Base-by-base conservation (phyloP, 768 basidiomycete species). In the Xerocomellus intermedius region DNA sequence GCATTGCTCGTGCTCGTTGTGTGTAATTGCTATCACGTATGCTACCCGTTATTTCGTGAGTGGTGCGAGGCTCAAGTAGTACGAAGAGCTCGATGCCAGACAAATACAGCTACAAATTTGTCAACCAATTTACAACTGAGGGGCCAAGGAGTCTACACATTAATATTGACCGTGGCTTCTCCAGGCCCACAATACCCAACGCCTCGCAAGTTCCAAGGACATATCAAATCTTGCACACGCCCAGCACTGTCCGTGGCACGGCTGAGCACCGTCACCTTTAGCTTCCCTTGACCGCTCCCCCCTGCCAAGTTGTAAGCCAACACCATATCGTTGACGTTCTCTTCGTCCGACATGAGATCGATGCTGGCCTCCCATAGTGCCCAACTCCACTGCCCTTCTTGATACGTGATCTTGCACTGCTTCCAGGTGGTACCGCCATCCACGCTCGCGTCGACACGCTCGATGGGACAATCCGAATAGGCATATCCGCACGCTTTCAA, bases 361-460 rank as follows among this genome's bases (percentile, higher is more conserved):
- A 89, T 13, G 45, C 75, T 72, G 4, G 65, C 74, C 62, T 86
- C 82, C 88, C 87, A 89, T 21, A 88, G 65, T 5, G 83, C 80
- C 87, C 88, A 90, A 62, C 87, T 87, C 86, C 86, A 89, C 57
- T 66, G 77, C 4, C 86, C 85, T 35, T 80, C 72, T 50, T 81
- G 82, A 57, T 87, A 86, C 1, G 75, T 81, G 54, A 86, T 80
- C 30, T 68, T 69, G 19, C 82, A 79, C 10, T 68, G 63, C 26
- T 68, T 63, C 84, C 86, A 87, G 8, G 77, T 75, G 42, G 63
- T 56, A 1, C 84, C 85, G 3, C 69, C 73, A 62, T 87, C 80
- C 17, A 74, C 62, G 38, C 80, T 79, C 14, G 86, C 67, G 28
- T 86, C 81, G 16, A 86, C 76, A 2, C 64, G 57, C 4, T 69